phyloP scores from a whole-genome alignment of 2,329 filamentous ascomycete species.

The Sarocladiaceae sp. region DNA sequence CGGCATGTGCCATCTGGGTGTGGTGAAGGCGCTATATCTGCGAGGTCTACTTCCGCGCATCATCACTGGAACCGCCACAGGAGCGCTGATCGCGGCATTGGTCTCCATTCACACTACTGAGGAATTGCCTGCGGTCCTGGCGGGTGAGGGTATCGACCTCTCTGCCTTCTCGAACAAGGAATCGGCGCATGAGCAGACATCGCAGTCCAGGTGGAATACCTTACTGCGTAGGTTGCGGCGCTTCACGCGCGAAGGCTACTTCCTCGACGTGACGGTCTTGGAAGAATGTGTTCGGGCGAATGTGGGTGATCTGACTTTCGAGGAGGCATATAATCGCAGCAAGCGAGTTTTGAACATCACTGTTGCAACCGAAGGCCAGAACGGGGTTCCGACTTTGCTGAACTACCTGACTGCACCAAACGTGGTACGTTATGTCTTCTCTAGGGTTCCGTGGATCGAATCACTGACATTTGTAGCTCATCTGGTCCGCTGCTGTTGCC shows the following conservation, averaged over 20 bases:
- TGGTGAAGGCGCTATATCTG: slow-evolving; percentile 81
- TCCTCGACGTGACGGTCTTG: slow-evolving; percentile 76
- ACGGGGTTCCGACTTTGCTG: slow-evolving; percentile 76
- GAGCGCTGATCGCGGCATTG: slow-evolving; percentile 82
- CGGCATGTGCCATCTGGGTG: slow-evolving; percentile 83
- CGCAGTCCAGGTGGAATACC: slow-evolving; percentile 49
- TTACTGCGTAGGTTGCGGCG: slow-evolving; percentile 62
- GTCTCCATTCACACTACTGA: slow-evolving; percentile 85
- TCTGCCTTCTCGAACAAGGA: slow-evolving; percentile 61
- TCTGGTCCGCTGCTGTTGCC: slow-evolving; percentile 74
- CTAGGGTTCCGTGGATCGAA: background rate
- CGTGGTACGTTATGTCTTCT: slow-evolving; percentile 58
- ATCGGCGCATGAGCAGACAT: slow-evolving; percentile 31
- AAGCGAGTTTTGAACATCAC: slow-evolving; percentile 91
- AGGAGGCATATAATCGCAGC: slow-evolving; percentile 83
- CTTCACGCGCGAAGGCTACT: slow-evolving; percentile 73
- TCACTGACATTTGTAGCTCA: slow-evolving; percentile 47
- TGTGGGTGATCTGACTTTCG: slow-evolving; percentile 85
- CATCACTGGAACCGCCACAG: slow-evolving; percentile 86
- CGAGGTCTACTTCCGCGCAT: slow-evolving; percentile 81
- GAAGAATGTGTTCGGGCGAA: slow-evolving; percentile 82
- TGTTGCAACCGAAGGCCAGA: slow-evolving; percentile 69
- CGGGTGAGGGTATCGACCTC: slow-evolving; percentile 76
- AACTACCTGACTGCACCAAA: slow-evolving; percentile 94
- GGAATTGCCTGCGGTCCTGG: slow-evolving; percentile 72